Evolutionary conservation across 805 yeast species (phyloP), one percentile per base, ranked within the genome.

Genomic region (Metschnikowia lunata): DNA sequence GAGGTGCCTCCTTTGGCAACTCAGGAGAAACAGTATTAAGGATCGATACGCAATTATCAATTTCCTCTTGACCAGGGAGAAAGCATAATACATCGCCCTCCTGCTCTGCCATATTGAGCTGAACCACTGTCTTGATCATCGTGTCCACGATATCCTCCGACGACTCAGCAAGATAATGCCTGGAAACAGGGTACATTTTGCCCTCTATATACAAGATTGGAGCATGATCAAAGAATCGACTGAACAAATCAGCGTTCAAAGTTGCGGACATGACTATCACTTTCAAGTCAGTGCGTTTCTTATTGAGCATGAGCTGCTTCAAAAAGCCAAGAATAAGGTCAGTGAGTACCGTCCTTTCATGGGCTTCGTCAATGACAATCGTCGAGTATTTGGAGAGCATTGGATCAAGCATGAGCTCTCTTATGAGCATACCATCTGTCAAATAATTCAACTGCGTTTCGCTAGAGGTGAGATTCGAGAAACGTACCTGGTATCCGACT

Each of bases 201-300:
- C 99, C 99, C 63, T 89, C 95, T 3, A 93, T 87, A 54, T 73
- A 88, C 38, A 89, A 65, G 27, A 90, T 85, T n/a, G 90, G 93
- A 1, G 96, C 90, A 47, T 78, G 64, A 53, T 78, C 66, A 61
- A 87, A 93, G 62, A 90, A 93, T 15, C 72, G 63, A 36, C 95
- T 80, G 60, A 93, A 93, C 55, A 79, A 77, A 57, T 82, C 90
- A 1, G 98, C 98, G 63, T 93, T 95, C 46, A 93, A 72, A 0
- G 99, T 93, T 26, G 99, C 99, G 40, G 98, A 90, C 97, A 93
- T 95, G 52, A 93, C 78, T 6, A 93, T 79, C 31, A 89, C 72
- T 55, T 80, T 76, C 52, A 93, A 74, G 47, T 77, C 76, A 35
- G 76, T 76, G 13, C 80, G 65, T 42, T 83, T 71, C 36, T 75